Conservation (phyloP, 2,329 filamentous ascomycete genomes). For the Helotiales sp. region DNA sequence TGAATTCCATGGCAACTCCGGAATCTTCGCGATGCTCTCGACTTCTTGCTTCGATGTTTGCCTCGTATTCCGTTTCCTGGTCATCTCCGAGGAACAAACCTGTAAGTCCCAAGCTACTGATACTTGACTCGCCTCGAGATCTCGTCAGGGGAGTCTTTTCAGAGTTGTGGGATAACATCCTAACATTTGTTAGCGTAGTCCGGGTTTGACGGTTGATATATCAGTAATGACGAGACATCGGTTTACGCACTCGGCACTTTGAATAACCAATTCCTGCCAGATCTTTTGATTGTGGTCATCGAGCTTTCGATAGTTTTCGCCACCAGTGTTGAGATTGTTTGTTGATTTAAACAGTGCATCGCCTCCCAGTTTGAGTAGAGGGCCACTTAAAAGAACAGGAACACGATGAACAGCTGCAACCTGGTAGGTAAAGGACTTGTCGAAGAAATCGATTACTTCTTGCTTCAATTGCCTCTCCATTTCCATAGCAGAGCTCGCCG, state of each 20-base stretch:
- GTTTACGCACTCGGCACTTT: not conserved
- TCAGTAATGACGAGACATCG: not conserved
- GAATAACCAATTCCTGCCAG: not conserved
- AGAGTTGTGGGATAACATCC: not conserved
- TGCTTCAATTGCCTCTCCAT: conserved; percentile 11
- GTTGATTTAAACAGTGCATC: conserved; percentile 7
- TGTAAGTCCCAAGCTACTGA: not conserved
- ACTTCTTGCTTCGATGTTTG: not conserved
- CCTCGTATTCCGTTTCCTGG: not conserved
- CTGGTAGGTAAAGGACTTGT: conserved; percentile 21
- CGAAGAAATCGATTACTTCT: conserved; percentile 20
- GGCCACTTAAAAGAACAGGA: not conserved
- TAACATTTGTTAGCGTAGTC: not conserved
- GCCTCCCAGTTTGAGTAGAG: conserved; percentile 11
- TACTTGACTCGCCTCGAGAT: not conserved
- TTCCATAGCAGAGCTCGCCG: not conserved
- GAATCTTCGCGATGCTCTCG: not conserved
- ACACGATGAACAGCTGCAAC: conserved; percentile 4
- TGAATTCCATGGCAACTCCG: not conserved
- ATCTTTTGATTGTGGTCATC: not conserved
- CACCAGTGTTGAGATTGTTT: conserved; percentile 12
- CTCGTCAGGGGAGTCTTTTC: not conserved
- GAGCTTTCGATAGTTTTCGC: not conserved
- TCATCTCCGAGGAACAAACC: not conserved
- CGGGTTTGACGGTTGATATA: not conserved